Evolutionary conservation across 2,329 filamentous ascomycete species (phyloP).

Genomic region (Ambrosiella xylebori): DNA sequence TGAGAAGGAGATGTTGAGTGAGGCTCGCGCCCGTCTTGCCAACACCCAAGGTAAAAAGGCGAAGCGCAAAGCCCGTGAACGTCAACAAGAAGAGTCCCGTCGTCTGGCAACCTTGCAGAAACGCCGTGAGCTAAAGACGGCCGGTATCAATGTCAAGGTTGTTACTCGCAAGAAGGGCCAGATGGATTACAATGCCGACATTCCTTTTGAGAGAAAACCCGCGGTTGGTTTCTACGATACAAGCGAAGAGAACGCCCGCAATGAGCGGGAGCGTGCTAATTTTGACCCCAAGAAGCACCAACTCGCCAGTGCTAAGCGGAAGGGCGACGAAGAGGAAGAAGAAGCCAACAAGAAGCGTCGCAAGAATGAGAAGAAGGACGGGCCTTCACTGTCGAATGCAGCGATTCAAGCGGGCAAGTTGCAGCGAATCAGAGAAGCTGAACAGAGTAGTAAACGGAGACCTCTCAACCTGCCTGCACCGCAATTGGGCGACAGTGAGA

Average conservation of each 20-base stretch:
- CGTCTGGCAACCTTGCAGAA: constrained; percentile 84
- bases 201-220: constrained; percentile 89
- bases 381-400: constrained; percentile 57
- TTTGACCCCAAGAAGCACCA: constrained; percentile 92
- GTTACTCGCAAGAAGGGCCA: constrained; percentile 80
- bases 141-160: constrained; percentile 96
- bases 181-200: constrained; percentile 99
- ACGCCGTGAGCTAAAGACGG: constrained; percentile 87
- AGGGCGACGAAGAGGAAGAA: constrained; percentile 76
- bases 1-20: constrained; percentile 98
- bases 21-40: constrained; percentile 85
- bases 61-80: constrained; percentile 88
- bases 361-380: constrained; percentile 68
- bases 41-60: constrained; percentile 99
- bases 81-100: constrained; percentile 87
- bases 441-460: constrained; percentile 87
- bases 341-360: constrained; percentile 65
- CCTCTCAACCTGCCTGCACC: constrained; percentile 69
- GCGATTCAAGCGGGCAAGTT: constrained; percentile 85
- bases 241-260: constrained; percentile 57
- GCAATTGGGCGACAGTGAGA: constrained; percentile 79
- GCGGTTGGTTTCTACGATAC: constrained; percentile 89
- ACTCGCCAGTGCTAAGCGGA: constrained; percentile 66
- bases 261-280: constrained; percentile 66
- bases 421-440: constrained; percentile 87